Evolutionary conservation across 441 rosid species (phyloP).

Genomic region (Erodium texanum): DNA sequence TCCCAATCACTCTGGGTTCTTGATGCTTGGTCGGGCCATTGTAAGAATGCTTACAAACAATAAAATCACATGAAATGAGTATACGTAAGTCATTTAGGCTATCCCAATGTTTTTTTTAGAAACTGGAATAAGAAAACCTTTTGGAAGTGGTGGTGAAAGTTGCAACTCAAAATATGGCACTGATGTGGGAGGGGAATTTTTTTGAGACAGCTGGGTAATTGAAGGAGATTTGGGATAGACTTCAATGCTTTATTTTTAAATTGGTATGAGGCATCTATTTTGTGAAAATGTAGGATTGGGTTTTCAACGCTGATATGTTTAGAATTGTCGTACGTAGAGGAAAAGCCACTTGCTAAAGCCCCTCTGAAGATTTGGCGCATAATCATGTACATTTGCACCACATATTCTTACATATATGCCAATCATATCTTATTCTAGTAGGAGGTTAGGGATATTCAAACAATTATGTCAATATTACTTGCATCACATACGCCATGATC

Average conservation of each 20-base stretch:
- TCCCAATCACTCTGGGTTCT: not conserved
- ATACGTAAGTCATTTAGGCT: not conserved
- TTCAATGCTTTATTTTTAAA: not conserved
- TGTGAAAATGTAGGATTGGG: not conserved
- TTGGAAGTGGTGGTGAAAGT: not conserved
- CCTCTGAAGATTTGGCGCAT: not conserved
- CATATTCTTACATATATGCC: not conserved
- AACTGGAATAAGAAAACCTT: not conserved
- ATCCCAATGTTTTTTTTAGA: not conserved
- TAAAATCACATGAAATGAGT: not conserved
- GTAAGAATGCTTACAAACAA: not conserved
- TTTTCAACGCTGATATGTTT: not conserved
- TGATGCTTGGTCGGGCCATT: not conserved
- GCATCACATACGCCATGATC: not conserved
- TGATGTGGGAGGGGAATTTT: not conserved
- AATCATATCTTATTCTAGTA: not conserved
- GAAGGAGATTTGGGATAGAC: not conserved
- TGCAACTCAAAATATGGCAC: not conserved
- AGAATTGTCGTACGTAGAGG: not conserved
- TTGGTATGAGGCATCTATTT: not conserved
- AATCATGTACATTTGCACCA: not conserved
- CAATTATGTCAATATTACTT: not conserved
- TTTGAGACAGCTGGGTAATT: not conserved
- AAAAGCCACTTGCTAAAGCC: not conserved
- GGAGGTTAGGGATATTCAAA: not conserved